Evolutionary conservation across 208 protist genomes (phyloP).

Genomic region (Leishmania turanica): DNA sequence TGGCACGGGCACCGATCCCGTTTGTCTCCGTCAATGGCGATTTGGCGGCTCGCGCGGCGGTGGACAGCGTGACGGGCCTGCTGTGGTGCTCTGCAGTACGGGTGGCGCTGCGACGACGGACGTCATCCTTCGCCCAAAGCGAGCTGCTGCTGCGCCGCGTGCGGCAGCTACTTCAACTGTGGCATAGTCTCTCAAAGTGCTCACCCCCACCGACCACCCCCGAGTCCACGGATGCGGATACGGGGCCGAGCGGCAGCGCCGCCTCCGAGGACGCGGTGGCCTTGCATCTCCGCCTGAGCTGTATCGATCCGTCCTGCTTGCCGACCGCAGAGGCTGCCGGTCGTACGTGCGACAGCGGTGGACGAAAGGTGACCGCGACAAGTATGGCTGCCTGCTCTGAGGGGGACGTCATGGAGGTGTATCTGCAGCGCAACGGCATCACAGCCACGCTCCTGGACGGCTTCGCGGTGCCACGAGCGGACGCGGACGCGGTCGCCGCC

Average conservation of each 20-base stretch:
- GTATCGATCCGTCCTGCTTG: constrained; percentile 17
- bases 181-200: constrained; percentile 13
- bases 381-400: background rate
- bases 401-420: constrained; percentile 32
- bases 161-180: constrained; percentile 35
- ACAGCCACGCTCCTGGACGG: constrained; percentile 21
- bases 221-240: background rate
- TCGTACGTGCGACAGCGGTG: background rate
- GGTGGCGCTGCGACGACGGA: constrained; percentile 1
- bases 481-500: constrained; percentile 22
- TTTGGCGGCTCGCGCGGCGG: constrained; percentile 15
- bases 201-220: background rate
- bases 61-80: constrained; percentile 22
- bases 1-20: constrained; percentile 39
- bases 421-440: constrained; percentile 36
- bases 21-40: constrained; percentile 26
- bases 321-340: background rate
- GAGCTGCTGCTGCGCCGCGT: constrained; percentile 21
- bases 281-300: constrained; percentile 27
- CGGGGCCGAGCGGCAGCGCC: background rate
- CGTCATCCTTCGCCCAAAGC: background rate
- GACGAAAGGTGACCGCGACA: background rate
- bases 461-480: constrained; percentile 22
- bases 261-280: constrained; percentile 1
- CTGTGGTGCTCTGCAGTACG: constrained; percentile 33